These are phyloP conservation scores for Pueraria montana DNA, from an alignment of 306 rosid species.

Conservation along the genomic window DNA sequence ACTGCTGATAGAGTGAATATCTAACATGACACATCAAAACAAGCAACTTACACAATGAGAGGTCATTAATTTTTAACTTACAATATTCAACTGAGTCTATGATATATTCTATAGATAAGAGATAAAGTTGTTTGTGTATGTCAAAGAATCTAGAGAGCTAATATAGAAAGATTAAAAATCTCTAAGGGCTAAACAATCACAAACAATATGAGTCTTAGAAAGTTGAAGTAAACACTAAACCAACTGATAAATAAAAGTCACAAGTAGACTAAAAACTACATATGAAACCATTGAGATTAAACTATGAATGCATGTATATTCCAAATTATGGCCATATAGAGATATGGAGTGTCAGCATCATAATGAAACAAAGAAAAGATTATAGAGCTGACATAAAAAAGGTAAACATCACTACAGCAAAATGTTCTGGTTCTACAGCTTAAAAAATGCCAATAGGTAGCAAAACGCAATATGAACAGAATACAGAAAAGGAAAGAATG, in stretches of 20 bases:
- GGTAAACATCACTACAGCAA: conserved; percentile 14
- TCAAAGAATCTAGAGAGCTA: conserved; percentile 33
- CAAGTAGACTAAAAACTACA: background rate
- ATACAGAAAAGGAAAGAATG: background rate
- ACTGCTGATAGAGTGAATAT: conserved; percentile 92
- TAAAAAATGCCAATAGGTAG: background rate
- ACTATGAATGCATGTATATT: conserved; percentile 20
- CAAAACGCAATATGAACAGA: background rate
- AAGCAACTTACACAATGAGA: conserved; percentile 35
- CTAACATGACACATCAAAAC: conserved; percentile 57
- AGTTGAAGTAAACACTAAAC: background rate
- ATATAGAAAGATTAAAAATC: conserved; percentile 41
- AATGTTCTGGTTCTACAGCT: background rate
- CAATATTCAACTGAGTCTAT: background rate
- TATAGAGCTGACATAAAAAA: conserved; percentile 16
- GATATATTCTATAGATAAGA: background rate
- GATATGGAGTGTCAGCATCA: background rate
- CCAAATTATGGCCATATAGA: conserved; percentile 25
- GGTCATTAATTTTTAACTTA: background rate
- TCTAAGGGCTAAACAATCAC: conserved; percentile 23
- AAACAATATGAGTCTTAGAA: background rate
- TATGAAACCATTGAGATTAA: conserved; percentile 5
- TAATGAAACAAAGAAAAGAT: conserved; percentile 15
- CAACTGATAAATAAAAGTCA: background rate
- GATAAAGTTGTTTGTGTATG: background rate